Base-by-base conservation (phyloP, 208 protist genomes). In the Porcisia hertigi region DNA sequence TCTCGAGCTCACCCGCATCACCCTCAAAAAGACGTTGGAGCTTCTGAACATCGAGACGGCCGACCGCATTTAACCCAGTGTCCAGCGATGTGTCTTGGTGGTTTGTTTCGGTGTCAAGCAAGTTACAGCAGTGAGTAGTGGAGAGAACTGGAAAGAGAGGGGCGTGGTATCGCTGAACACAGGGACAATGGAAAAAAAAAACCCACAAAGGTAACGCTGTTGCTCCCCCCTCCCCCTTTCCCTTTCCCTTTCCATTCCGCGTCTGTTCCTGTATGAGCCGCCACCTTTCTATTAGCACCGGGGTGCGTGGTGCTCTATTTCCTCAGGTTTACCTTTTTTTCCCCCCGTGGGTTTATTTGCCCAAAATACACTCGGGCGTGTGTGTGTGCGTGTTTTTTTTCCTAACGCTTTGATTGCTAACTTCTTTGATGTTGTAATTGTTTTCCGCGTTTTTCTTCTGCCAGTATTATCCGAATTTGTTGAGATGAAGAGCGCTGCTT, bases 41-140 rank as follows among this genome's bases (percentile, higher is more conserved):
- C 89, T 99, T 43, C 88, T 99, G 57, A 98, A 98, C 71, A 97
- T 99, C 72, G 89, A 96, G 69, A 90, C 94, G 9, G 81, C 85
- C 2, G 92, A 98, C 43, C 71, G 85, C 66, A 94, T 98, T 71
- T 98, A 75, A 43, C n/a, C 47, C 11, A 41, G n/a, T 9, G 39
- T 14, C 23, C 58, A 55, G 43, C 20, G 16, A 36, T 30, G 12
- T 55, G 52, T 75, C 34, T 45, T 5, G n/a, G 39, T 16, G 7
- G 8, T 47, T 9, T 3, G 47, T 0, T 52, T 9, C 41, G 3
- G 41, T 49, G 20, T 7, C 9, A 62, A 16, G 30, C 30, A 36
- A 59, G 73, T 71, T 12, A 49, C 9, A 2, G 11, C 25, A 49
- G 73, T 0, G 64, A 36, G 43, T 43, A 45, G 16, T 53, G 18